These are phyloP conservation scores for Arthroderma uncinatum DNA, from an alignment of 2,329 filamentous ascomycete genomes.

Conservation along the genomic window DNA sequence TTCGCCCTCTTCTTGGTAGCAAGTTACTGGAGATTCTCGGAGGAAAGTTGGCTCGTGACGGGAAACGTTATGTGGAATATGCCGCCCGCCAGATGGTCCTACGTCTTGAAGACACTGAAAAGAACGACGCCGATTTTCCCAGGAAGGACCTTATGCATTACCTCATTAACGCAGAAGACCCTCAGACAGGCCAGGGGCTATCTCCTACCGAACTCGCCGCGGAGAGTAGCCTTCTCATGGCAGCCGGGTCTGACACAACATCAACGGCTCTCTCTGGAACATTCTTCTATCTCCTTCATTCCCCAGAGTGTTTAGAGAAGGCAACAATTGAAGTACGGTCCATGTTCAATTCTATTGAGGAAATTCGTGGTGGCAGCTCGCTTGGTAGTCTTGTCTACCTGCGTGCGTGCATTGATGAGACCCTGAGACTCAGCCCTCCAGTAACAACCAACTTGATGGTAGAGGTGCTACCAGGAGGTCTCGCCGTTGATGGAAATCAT, in stretches of 20 bases:
- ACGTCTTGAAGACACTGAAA: slow-evolving; percentile 23
- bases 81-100: slow-evolving; percentile 32
- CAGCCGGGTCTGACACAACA: slow-evolving; percentile 37
- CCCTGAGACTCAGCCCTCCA: slow-evolving; percentile 24
- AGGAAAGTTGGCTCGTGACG: slow-evolving; percentile 12
- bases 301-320: slow-evolving; percentile 23
- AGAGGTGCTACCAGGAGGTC: slow-evolving; percentile 20
- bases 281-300: slow-evolving; percentile 31
- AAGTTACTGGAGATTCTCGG: slow-evolving; percentile 10
- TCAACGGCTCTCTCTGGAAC: slow-evolving; percentile 27
- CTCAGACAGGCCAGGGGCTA: slow-evolving; percentile 35
- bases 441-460: slow-evolving; percentile 19
- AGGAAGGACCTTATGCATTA: slow-evolving; percentile 41
- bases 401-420: slow-evolving; percentile 32
- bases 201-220: slow-evolving; percentile 37
- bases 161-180: slow-evolving; percentile 37
- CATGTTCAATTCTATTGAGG: slow-evolving; percentile 25
- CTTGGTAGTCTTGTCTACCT: slow-evolving; percentile 31
- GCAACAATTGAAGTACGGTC: slow-evolving; percentile 24
- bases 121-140: slow-evolving; percentile 16
- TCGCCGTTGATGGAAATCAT: slow-evolving; percentile 21
- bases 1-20: slow-evolving; percentile 11
- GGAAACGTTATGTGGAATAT: slow-evolving; percentile 9
- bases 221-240: slow-evolving; percentile 39
- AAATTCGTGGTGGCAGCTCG: slow-evolving; percentile 24